Evolutionary conservation across 1,284 basidiomycete genomes (phyloP).

Genomic region (Rhodotorula glutinis): DNA sequence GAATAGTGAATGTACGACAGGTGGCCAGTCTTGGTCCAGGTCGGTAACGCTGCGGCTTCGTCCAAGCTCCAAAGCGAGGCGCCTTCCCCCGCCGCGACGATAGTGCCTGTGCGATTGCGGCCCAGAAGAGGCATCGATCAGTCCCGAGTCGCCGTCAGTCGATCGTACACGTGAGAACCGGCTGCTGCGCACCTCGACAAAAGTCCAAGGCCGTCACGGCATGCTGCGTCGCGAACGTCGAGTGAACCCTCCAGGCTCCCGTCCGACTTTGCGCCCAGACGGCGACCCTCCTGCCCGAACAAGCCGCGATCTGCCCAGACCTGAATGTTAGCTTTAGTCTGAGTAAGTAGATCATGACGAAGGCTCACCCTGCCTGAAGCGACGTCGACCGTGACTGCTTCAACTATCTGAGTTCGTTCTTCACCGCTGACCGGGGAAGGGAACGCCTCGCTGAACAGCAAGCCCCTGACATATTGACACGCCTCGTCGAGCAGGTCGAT

Average conservation of each 20-base stretch:
- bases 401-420: conserved; percentile 1
- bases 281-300: conserved; percentile 30
- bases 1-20: background rate
- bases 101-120: conserved; percentile 26
- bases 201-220: conserved; percentile 62
- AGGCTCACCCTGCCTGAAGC: conserved; percentile 18
- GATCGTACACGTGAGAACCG: too few species aligned
- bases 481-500: conserved; percentile 31
- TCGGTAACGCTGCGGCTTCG: conserved; percentile 17
- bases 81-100: conserved; percentile 25
- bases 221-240: conserved; percentile 61
- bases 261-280: conserved; percentile 28
- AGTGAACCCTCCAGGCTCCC: conserved; percentile 68
- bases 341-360: too few species aligned
- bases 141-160: too few species aligned
- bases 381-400: conserved; percentile 35
- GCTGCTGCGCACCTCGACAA: conserved; percentile 55
- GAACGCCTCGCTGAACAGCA: conserved; percentile 33
- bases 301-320: conserved; percentile 41
- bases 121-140: too few species aligned
- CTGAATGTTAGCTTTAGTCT: too few species aligned
- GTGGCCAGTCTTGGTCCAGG: conserved; percentile 26
- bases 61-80: conserved; percentile 33
- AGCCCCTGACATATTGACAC: conserved; percentile 16
- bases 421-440: conserved; percentile 1